Conservation (phyloP, 1,284 basidiomycete genomes). For the Pyrrhoderma noxium region DNA sequence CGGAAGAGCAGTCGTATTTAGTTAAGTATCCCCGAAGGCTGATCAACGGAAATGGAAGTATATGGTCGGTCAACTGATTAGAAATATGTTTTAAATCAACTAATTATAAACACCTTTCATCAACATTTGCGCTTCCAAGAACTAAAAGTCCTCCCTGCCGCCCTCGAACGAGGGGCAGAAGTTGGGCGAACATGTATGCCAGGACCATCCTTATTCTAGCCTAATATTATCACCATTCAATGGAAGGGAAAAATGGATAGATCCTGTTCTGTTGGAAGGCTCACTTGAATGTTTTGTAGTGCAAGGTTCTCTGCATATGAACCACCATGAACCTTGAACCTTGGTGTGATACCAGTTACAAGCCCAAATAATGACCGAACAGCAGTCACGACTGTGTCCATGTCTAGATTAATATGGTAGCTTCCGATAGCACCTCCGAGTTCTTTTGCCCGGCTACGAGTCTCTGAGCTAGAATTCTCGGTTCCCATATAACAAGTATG, state of each 20-base stretch:
- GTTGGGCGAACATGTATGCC: constrained; percentile 95
- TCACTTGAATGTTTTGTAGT: constrained; percentile 92
- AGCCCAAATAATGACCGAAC: constrained; percentile 78
- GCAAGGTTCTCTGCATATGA: constrained; percentile 87
- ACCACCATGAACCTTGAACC: constrained; percentile 87
- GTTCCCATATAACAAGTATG: constrained; percentile 99
- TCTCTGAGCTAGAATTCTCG: constrained; percentile 88
- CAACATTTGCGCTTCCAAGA: constrained; percentile 94
- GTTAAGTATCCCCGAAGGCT: constrained; percentile 95
- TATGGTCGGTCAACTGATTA: not conserved
- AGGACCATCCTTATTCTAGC: constrained; percentile 93
- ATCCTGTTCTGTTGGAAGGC: too few relatives aligned
- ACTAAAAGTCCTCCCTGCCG: constrained; percentile 84
- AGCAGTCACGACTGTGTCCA: constrained; percentile 87
- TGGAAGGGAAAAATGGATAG: not conserved
- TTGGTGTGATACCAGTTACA: constrained; percentile 79
- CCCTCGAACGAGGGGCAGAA: constrained; percentile 90
- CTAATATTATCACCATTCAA: constrained; percentile 30
- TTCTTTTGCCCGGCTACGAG: constrained; percentile 78
- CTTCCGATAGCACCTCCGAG: constrained; percentile 87
- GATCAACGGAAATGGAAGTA: not conserved
- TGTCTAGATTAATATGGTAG: constrained; percentile 93
- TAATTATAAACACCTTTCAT: constrained; percentile 66
- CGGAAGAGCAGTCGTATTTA: constrained; percentile 93
- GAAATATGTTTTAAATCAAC: constrained; percentile 5